These are phyloP conservation scores for Salisapilia sapeloensis DNA, from an alignment of 352 stramenopile genomes.

Conservation along the genomic window DNA sequence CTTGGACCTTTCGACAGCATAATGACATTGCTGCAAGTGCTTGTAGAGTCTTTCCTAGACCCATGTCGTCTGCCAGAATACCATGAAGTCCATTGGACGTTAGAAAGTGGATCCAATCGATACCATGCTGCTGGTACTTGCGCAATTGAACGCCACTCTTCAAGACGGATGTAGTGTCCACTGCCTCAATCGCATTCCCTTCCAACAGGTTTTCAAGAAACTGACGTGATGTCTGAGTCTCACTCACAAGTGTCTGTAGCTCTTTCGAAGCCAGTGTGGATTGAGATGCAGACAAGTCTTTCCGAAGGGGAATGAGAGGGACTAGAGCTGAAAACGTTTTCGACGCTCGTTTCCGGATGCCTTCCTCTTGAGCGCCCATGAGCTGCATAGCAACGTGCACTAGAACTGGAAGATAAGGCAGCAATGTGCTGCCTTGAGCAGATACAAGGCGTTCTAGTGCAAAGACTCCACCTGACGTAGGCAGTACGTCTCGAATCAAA, in stretches of 20 bases:
- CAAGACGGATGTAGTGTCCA: conserved; percentile 14
- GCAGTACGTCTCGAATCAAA: conserved; percentile 32
- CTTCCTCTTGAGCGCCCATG: conserved; percentile 26
- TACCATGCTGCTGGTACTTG: conserved; percentile 60
- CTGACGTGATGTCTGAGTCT: conserved; percentile 39
- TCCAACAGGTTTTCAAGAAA: conserved; percentile 48
- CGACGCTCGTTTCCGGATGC: conserved; percentile 25
- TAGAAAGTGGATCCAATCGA: conserved; percentile 67
- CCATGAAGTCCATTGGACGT: conserved; percentile 53
- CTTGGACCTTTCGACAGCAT: conserved; percentile 7
- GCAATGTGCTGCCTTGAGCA: conserved; percentile 12
- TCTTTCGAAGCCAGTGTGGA: conserved; percentile 1
- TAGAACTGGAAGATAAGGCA: conserved; percentile 43
- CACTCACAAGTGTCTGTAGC: conserved; percentile 9
- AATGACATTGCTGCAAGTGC: conserved; percentile 79
- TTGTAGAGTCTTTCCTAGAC: conserved; percentile 92
- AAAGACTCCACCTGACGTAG: conserved; percentile 18
- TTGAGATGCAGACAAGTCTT: conserved; percentile 61
- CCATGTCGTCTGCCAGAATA: conserved; percentile 81
- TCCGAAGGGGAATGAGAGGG: conserved; percentile 50
- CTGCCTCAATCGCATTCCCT: conserved; percentile 29
- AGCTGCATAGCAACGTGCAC: conserved; percentile 49
- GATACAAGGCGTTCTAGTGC: conserved; percentile 35
- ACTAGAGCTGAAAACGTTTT: conserved; percentile 54
- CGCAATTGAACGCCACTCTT: conserved; percentile 15